Percentiles rank a stretch among this genome's conserved stretches.
These are phyloP conservation scores for Aspergillus thermomutatus DNA, from an alignment of 2,329 filamentous ascomycete genomes.

Conservation along the genomic window DNA sequence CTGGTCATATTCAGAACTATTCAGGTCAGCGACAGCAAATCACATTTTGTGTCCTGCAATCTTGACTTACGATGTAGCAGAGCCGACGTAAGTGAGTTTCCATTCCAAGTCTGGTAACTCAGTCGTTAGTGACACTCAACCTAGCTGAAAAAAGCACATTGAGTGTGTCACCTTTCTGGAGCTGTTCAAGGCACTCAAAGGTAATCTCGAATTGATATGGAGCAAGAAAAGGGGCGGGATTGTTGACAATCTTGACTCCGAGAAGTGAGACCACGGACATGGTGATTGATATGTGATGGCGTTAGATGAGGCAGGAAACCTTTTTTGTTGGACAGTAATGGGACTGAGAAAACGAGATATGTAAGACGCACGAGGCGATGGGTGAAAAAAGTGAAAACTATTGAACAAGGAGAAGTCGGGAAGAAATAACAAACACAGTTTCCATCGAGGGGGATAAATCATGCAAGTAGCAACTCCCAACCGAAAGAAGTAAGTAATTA, in stretches of 20 bases:
- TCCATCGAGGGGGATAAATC: not conserved
- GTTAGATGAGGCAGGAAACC: slow-evolving; percentile 4
- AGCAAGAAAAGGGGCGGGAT: slow-evolving; percentile 89
- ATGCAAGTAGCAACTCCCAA: not conserved
- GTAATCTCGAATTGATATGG: slow-evolving; percentile 98
- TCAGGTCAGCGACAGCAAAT: slow-evolving; percentile 21
- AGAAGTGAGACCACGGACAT: slow-evolving; percentile 98
- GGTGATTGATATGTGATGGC: slow-evolving; percentile 30
- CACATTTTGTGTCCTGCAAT: not conserved
- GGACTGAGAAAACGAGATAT: not conserved
- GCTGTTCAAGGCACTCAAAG: slow-evolving; percentile 91
- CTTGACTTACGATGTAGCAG: slow-evolving; percentile 80
- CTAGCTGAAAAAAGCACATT: not conserved
- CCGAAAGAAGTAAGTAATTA: slow-evolving; percentile 12
- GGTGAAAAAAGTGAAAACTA: not conserved
- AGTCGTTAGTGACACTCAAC: slow-evolving; percentile 13
- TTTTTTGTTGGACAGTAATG: not conserved
- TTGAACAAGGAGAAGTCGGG: not conserved
- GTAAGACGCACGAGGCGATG: not conserved
- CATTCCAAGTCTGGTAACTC: slow-evolving; percentile 78
- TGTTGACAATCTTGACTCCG: slow-evolving; percentile 94
- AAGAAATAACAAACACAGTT: not conserved
- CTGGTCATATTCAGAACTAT: slow-evolving; percentile 91
- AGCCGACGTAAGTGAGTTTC: slow-evolving; percentile 99
- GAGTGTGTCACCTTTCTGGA: slow-evolving; percentile 72